Base-by-base conservation (phyloP, 2,329 filamentous ascomycete species). In the Aureobasidium sp. region DNA sequence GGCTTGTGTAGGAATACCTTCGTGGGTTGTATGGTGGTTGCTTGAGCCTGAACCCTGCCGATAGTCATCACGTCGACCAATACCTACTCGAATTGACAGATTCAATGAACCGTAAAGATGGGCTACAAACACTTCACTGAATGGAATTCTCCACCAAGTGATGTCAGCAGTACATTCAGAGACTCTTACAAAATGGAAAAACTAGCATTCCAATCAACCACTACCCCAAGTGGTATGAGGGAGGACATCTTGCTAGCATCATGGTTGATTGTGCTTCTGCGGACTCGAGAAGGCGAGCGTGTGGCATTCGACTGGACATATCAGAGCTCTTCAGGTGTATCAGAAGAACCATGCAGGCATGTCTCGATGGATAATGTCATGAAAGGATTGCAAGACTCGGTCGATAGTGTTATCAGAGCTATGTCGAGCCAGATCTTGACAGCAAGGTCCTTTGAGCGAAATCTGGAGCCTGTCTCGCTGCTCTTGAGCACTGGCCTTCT, bases 211-310 rank as follows among this genome's bases (percentile, higher is more conserved):
- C 46, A 48, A 29, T 48, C 26, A 29, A 17, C 2, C 17, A 15
- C 26, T 15, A 48, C 46, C 9, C 46, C 46, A n/a, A 48, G 26
- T 8, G 69, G 72, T 34, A 70, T 76, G 68, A 75, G 66, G 62
- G 74, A 78, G n/a, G 76, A 78, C 20, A 58, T 76, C 17, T 20
- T 80, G 13, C 72, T 80, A 12, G 48, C 76, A 39, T 73, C 78
- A 44, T 80, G 78, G 78, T 71, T 79, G 15, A 70, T 79, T 13
- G 73, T 77, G 7, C 74, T 80, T 8, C 62, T 79, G 61, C 72
- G 78, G 12, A 77, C 73, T 1, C 70, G 70, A 10, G 78, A 80
- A 65, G 75, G 74, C 17, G 69, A 68, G 39, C 68, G 72, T 17
- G 65, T 73, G 12, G 66, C 53, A 15, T 80, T 69, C 64, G 74